Conservation (phyloP, 352 stramenopile genomes). For the Globisporangium radiosum region DNA sequence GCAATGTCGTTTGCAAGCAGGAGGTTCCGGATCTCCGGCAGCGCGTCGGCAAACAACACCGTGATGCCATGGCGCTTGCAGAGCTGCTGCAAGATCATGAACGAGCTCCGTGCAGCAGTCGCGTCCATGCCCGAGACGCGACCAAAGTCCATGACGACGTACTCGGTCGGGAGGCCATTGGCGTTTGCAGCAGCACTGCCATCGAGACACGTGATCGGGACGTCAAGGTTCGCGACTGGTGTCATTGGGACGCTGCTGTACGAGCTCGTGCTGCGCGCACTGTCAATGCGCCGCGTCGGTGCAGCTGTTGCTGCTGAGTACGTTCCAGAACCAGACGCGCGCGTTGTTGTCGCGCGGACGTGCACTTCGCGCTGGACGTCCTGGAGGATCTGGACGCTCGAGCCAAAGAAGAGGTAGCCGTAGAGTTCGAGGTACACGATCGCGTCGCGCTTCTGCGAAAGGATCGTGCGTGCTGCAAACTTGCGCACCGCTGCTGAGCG, state of each 20-base stretch:
- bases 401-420: conserved; percentile 84
- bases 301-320: conserved; percentile 1
- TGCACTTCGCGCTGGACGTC: conserved; percentile 75
- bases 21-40: conserved; percentile 61
- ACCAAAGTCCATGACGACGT: conserved; percentile 87
- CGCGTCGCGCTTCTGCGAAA: conserved; percentile 57
- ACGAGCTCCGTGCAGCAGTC: conserved; percentile 69
- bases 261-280: neutral
- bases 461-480: conserved; percentile 47
- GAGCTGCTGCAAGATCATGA: conserved; percentile 81
- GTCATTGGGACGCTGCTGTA: conserved; percentile 42
- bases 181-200: conserved; percentile 41
- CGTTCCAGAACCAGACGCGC: too few species aligned
- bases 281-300: neutral
- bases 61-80: conserved; percentile 65
- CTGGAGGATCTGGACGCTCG: conserved; percentile 74
- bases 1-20: conserved; percentile 73
- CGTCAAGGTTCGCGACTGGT: conserved; percentile 35
- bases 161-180: conserved; percentile 63
- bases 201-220: conserved; percentile 66
- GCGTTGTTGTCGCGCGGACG: conserved; percentile 31
- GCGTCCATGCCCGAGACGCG: conserved; percentile 87
- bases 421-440: conserved; percentile 81
- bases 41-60: conserved; percentile 61
- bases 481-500: conserved; percentile 62